Evolutionary conservation across 495 filamentous ascomycete genomes (phyloP), one percentile per base, ranked within the genome.

Genomic region (Penicillium roqueforti): DNA sequence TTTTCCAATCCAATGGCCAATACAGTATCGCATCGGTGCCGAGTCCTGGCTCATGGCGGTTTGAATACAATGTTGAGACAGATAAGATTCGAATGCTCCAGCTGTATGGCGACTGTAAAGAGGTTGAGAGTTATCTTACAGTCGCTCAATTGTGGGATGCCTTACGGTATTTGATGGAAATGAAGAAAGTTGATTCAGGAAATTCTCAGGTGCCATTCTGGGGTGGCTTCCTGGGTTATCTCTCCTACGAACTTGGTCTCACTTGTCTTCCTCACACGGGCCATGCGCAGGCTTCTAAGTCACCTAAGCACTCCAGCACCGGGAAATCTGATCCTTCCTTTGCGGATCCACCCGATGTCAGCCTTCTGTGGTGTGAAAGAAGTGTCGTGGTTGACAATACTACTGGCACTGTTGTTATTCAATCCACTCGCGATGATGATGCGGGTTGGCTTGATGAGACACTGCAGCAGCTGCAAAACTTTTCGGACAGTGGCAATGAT

Each of bases 151-250:
- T 77, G 10, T 79, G 75, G 75, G 68, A 77, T 58, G 60, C 60
- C 19, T 61, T 78, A 10, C 69, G 66, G 20, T 68, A 71, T 52
- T 81, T 87, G 53, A 83, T 87, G 72, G 71, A 81, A 37, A 65
- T 71, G 51, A 75, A 72, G 39, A 76, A 67, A 48, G 73, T 79
- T 19, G 68, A 55, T 4, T 65, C 73, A 20, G 79, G 73, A 3
- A 62, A 69, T 37, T 55, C 57, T 0, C 64, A 68, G 31, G 68
- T 72, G 37, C 92, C 76, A 2, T 98, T 98, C 62, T 85, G 90
- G 74, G 92, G 92, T 39, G 92, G 92, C 0, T 84, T 97, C 44
- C 81, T 97, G 68, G 93, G 93, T 0, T 96, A 87, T 62, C 86
- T 91, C 41, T 89, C 88, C 1, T 97, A 97, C 56, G 92, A 98